Percentiles rank a stretch among this genome's conserved stretches.
These are phyloP conservation scores for Keqinozyma sinolaborantium DNA, from an alignment of 1,139 yeast species.

Conservation along the genomic window DNA sequence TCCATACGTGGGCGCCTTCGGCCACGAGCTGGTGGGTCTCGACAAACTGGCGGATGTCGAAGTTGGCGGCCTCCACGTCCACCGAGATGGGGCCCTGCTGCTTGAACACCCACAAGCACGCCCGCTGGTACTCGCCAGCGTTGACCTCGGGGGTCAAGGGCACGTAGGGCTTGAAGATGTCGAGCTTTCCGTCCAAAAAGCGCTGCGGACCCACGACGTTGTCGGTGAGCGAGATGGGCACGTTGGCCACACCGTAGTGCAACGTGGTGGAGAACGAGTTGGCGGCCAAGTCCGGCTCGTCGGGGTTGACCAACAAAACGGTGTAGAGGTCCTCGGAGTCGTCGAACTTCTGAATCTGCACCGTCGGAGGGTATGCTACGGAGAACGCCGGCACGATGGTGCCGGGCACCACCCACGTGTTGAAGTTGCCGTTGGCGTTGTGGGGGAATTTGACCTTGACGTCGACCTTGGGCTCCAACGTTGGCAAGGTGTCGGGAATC, in stretches of 20 bases:
- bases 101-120: constrained; percentile 87
- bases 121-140: constrained; percentile 69
- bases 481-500: constrained; percentile 92
- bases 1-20: constrained; percentile 91
- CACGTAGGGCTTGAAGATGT: constrained; percentile 53
- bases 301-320: constrained; percentile 84
- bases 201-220: constrained; percentile 55
- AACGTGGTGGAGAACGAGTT: constrained; percentile 72
- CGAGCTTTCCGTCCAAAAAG: constrained; percentile 34
- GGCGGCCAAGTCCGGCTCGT: constrained; percentile 70
- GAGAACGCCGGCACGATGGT: constrained; percentile 66
- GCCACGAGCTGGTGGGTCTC: constrained; percentile 54
- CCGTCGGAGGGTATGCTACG: constrained; percentile 69
- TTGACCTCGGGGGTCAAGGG: constrained; percentile 94
- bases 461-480: constrained; percentile 78
- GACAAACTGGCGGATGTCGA: constrained; percentile 72
- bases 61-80: constrained; percentile 28
- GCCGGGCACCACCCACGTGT: constrained; percentile 78
- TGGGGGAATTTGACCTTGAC: constrained; percentile 76
- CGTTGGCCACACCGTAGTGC: constrained; percentile 76
- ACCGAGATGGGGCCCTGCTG: constrained; percentile 38
- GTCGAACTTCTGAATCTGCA: constrained; percentile 74
- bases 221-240: constrained; percentile 57
- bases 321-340: constrained; percentile 53
- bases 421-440: constrained; percentile 41